Evolutionary conservation across 73 alveolate species (phyloP), one percentile per base, ranked within the genome.

Genomic region (Uronychia binucleata): DNA sequence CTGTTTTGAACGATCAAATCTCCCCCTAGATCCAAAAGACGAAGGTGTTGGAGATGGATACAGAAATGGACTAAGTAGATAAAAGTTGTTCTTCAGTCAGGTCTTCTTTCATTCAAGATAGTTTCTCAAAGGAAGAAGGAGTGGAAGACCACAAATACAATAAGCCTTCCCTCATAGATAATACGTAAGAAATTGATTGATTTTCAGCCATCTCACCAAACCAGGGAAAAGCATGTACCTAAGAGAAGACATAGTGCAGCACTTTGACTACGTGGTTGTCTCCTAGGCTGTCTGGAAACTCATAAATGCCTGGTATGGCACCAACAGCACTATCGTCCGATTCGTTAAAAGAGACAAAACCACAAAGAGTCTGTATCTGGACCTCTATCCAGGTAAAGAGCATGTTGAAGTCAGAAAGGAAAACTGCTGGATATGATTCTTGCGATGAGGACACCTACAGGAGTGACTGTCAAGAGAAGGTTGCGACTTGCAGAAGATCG

Each of bases 211-310:
- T 8, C 78, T 83, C 1, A n/a, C 74, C 26, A 75, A 83, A 46
- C 75, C 33, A 27, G 84, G 58, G 19, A 31, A 31, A 74, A 77
- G 32, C 67, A 31, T 29, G n/a, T 81, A 83, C 74, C 1, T 83
- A 28, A 83, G 57, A 34, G 84, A 74, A 13, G 80, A 83, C 34
- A 28, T 83, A 33, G 82, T 83, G 26, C 84, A 83, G 75, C 84
- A 83, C 79, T 83, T 83, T 75, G 90, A 83, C 29, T 83, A 33
- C 33, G 77, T 83, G 25, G 84, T 27, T 19, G 90, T 83, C 1
- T 75, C 85, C 8, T 14, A 74, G 26, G 90, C 35, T 26, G 84
- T 83, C 0, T 83, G 90, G 90, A 83, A 27, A 34, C 90, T 60
- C 34, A 32, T 83, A 27, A 60, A 83, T 33, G 34, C 79, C 34